A percentile compares a stretch with the other conserved stretches of the same genome.
These are phyloP conservation scores for Penicillium silybi DNA, from an alignment of 495 filamentous ascomycete genomes.

Conservation along the genomic window DNA sequence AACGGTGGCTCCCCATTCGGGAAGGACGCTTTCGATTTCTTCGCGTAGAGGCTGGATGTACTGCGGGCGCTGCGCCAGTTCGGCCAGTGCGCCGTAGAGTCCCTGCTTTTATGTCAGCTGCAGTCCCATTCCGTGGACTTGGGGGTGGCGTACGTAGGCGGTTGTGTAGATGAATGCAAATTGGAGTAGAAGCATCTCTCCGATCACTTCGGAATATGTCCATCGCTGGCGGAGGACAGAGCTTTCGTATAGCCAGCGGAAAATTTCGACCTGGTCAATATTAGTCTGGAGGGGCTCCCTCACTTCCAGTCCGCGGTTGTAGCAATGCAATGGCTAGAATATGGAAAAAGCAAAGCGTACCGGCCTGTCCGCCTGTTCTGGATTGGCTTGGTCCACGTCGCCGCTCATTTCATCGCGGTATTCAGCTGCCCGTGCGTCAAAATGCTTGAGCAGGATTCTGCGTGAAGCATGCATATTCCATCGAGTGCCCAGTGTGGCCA, in stretches of 20 bases:
- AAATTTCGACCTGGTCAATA: constrained; percentile 17
- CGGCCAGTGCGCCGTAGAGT: constrained; percentile 19
- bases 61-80: constrained; percentile 24
- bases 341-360: constrained; percentile 4
- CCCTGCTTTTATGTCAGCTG: constrained; percentile 7
- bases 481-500: constrained; percentile 13
- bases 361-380: constrained; percentile 5
- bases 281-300: too few species aligned
- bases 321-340: too few species aligned
- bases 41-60: constrained; percentile 23
- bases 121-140: neutral
- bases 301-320: too few species aligned
- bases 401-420: constrained; percentile 15
- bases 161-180: constrained; percentile 29
- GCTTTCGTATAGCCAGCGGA: constrained; percentile 23
- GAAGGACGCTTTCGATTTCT: constrained; percentile 13
- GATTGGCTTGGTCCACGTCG: neutral
- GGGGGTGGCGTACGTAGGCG: constrained; percentile 16
- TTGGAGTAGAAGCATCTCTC: constrained; percentile 23
- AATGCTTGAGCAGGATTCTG: constrained; percentile 20
- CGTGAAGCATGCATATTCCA: constrained; percentile 28
- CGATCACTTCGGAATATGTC: constrained; percentile 23
- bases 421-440: constrained; percentile 20
- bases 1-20: constrained; percentile 9
- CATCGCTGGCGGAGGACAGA: constrained; percentile 16